Evolutionary conservation across 148 eudicot genomes (phyloP), one percentile per base, ranked within the genome.

Genomic region (Diospyros lotus): DNA sequence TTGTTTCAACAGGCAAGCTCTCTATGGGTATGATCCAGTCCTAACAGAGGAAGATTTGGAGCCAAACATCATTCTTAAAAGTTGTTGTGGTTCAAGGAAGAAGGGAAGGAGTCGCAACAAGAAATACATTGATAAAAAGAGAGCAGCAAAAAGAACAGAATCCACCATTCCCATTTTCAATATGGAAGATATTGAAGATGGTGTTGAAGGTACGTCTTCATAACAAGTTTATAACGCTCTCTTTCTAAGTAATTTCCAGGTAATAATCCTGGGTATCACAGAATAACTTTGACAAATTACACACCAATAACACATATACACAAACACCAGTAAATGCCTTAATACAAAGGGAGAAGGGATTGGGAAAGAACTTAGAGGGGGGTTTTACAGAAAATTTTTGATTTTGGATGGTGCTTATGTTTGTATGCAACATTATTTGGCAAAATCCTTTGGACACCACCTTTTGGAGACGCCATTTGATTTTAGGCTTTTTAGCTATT

Each of bases 1-100:
- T 83, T 94, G 98, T 82, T 94, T 94, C 82, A 94, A 94, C 76
- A 86, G 98, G 75, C 97, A 94, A 83, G 98, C 98, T 73, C 86
- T 94, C 13, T 94, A 94, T 71, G 98, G 98, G 76, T 94, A 94
- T 78, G 97, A 94, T 84, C 98, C 98, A 6, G 87, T 94, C 44
- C 78, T 94, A 80, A 85, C 93, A 0, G 96, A 92, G 82, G 98
- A 87, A 75, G 98, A 94, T 86, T 80, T 94, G 85, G 88, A 94
- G 77, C 98, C 98, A 48, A 92, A 94, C 81, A 80, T 94, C 73
- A 83, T 94, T 60, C 78, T 92, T 61, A 94, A 90, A 83, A 84
- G 84, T 78, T 90, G 93, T 74, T 94, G 88, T 82, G 98, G 98
- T 66, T 82, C 96, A 63, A 85, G 92, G 72, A 94, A 94, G 87